Percentiles rank a stretch among this genome's conserved stretches.
Evolutionary conservation across 805 yeast species (phyloP).

Genomic region (Yarrowia deformans): DNA sequence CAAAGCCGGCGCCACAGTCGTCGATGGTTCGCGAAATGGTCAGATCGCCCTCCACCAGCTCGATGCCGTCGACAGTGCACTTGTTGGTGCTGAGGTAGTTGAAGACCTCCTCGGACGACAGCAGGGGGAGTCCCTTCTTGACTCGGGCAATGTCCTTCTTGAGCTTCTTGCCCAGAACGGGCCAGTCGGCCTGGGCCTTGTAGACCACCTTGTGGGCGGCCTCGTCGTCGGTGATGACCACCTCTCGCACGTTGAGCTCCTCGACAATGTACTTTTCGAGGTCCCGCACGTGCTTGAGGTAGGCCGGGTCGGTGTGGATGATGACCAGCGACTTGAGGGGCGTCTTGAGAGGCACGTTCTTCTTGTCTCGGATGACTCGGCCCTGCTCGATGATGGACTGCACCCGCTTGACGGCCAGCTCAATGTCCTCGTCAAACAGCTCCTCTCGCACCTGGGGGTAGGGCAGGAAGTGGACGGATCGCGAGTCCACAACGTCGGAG

Average conservation of each 20-base stretch:
- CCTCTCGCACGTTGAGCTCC: slow-evolving; percentile 90
- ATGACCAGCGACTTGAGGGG: slow-evolving; percentile 90
- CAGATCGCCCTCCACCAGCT: slow-evolving; percentile 84
- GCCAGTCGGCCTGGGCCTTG: slow-evolving; percentile 98
- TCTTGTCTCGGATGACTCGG: slow-evolving; percentile 96
- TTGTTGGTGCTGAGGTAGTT: slow-evolving; percentile 73
- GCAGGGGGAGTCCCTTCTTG: slow-evolving; percentile 86
- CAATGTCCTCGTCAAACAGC: slow-evolving; percentile 74
- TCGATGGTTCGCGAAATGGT: slow-evolving; percentile 90
- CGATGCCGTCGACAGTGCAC: slow-evolving; percentile 87
- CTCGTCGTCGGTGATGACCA: slow-evolving; percentile 89
- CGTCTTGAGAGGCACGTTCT: slow-evolving; percentile 89
- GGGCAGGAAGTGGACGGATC: slow-evolving; percentile 93
- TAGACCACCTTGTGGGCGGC: slow-evolving; percentile 89
- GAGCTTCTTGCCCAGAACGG: slow-evolving; percentile 94
- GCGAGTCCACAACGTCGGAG: slow-evolving; percentile 61
- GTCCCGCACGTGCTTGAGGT: slow-evolving; percentile 77
- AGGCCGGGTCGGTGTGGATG: slow-evolving; percentile 76
- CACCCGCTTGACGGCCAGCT: slow-evolving; percentile 91
- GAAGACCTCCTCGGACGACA: slow-evolving; percentile 85
- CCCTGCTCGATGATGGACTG: slow-evolving; percentile 96
- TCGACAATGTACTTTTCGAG: slow-evolving; percentile 82
- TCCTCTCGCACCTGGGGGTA: slow-evolving; percentile 86
- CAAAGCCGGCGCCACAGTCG: slow-evolving; percentile 75
- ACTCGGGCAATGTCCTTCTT: slow-evolving; percentile 93